Conservation (phyloP, 495 filamentous ascomycete species). For the Podospora australis region DNA sequence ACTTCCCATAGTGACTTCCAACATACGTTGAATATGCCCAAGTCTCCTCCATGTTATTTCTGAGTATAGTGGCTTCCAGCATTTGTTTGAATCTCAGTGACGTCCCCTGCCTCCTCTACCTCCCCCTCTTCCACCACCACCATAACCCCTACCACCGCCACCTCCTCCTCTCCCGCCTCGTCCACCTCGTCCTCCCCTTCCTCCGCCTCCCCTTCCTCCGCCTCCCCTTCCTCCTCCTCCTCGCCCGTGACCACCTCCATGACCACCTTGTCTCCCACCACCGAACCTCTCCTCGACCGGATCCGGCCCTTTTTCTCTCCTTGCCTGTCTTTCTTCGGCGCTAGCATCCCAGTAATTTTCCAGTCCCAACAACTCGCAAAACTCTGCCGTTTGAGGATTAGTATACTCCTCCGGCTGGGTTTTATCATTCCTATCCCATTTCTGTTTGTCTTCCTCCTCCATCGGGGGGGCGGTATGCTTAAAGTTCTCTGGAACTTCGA, state of each 20-base stretch:
- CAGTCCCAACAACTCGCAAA: conserved; percentile 73
- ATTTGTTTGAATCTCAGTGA: no score
- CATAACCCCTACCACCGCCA: not conserved
- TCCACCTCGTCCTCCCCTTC: no score
- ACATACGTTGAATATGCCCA: no score
- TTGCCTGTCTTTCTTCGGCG: conserved; percentile 58
- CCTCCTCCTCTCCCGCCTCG: conserved; percentile 23
- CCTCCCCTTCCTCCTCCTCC: conserved; percentile 10
- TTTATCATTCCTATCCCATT: conserved; percentile 25
- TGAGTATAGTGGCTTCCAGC: no score
- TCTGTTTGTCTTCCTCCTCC: conserved; percentile 34
- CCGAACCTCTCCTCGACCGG: conserved; percentile 24
- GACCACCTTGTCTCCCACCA: not conserved
- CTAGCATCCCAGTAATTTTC: conserved; percentile 66
- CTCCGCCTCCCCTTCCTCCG: conserved; percentile 21
- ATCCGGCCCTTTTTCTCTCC: conserved; percentile 38
- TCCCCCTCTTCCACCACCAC: conserved; percentile 32
- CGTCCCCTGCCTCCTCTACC: conserved; percentile 31
- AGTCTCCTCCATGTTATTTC: no score
- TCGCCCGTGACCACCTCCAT: conserved; percentile 25
- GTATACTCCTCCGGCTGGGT: conserved; percentile 64
- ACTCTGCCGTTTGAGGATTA: conserved; percentile 71
- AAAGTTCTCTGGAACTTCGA: conserved; percentile 73
- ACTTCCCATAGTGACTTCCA: no score
- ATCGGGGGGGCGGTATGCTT: conserved; percentile 66